Evolutionary conservation across 768 basidiomycete species (phyloP).

Genomic region (Tricholoma furcatifolium): DNA sequence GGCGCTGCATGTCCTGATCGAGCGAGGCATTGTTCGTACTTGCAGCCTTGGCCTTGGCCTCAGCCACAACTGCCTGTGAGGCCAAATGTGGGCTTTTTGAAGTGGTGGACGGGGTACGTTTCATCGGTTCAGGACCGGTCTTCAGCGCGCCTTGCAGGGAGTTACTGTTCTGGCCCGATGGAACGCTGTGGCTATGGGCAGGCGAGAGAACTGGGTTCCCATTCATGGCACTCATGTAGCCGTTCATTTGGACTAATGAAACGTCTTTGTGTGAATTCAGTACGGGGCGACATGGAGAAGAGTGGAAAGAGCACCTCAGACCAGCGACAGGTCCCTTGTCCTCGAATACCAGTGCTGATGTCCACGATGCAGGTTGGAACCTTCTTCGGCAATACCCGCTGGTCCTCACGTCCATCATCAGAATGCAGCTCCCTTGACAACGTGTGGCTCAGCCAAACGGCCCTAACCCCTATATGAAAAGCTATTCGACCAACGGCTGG

Average conservation of each 20-base stretch:
- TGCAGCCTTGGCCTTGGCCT: background rate
- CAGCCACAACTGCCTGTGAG: background rate
- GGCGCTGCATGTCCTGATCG: slow-evolving; percentile 37
- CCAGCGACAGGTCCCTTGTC: slow-evolving; percentile 15
- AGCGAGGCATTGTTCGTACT: background rate
- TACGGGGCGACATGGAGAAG: background rate
- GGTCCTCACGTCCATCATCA: background rate
- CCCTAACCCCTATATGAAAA: too few relatives aligned
- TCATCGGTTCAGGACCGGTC: slow-evolving; percentile 7
- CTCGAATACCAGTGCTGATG: slow-evolving; percentile 14
- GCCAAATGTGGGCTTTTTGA: slow-evolving; percentile 7
- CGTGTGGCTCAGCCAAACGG: too few relatives aligned
- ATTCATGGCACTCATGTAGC: slow-evolving; percentile 5
- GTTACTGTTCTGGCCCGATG: slow-evolving; percentile 10
- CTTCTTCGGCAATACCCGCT: slow-evolving; percentile 8
- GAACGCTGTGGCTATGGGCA: slow-evolving; percentile 1
- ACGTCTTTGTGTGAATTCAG: background rate
- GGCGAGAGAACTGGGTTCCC: slow-evolving; percentile 5
- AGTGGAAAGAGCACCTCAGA: slow-evolving; percentile 3
- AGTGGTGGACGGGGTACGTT: slow-evolving; percentile 1
- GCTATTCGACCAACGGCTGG: too few relatives aligned
- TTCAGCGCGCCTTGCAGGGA: slow-evolving; percentile 15
- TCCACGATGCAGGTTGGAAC: slow-evolving; percentile 15
- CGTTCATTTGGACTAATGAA: slow-evolving; percentile 5
- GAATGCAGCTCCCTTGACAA: too few relatives aligned